phyloP scores from a whole-genome alignment of 1,284 basidiomycete genomes.

The Polyporus tsugae region DNA sequence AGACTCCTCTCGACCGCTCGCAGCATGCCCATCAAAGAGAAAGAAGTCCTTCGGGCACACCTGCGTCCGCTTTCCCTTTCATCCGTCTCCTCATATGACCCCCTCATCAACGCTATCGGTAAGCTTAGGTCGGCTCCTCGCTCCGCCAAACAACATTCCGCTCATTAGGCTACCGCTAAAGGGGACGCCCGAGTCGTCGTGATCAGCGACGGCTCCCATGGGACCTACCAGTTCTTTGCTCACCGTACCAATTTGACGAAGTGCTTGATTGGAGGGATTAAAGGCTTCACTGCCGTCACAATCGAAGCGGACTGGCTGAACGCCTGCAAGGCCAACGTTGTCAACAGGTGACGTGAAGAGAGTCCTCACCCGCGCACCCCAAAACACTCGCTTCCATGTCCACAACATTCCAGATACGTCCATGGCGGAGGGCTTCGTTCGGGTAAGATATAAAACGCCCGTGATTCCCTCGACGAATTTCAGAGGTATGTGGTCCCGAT shows the following conservation, averaged over 20 bases:
- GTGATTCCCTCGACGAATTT: conserved; percentile 36
- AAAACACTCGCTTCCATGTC: conserved; percentile 11
- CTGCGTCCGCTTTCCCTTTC: conserved; percentile 32
- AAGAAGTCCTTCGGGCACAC: conserved; percentile 33
- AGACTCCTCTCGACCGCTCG: conserved; percentile 8
- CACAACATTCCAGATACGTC: conserved; percentile 33
- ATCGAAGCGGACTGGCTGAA: conserved; percentile 45
- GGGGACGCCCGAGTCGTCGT: conserved; percentile 40
- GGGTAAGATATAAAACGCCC: conserved; percentile 29
- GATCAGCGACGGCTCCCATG: conserved; percentile 43
- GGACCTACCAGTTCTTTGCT: conserved; percentile 42
- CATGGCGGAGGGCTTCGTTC: conserved; percentile 31
- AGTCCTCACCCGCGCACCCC: not conserved
- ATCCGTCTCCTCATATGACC: conserved; percentile 36
- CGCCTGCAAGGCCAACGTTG: conserved; percentile 30
- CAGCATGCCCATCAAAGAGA: conserved; percentile 29
- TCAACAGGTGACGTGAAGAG: conserved; percentile 37
- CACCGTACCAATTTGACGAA: conserved; percentile 43
- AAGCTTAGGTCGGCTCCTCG: conserved; percentile 9
- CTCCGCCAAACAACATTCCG: conserved; percentile 13
- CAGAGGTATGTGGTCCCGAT: conserved; percentile 30
- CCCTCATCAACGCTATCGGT: conserved; percentile 37
- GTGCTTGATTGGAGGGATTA: conserved; percentile 39
- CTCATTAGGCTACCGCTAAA: conserved; percentile 20
- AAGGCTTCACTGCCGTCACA: conserved; percentile 42